Evolutionary conservation across 306 rosid genomes (phyloP).

Genomic region (Elaeagnus macrophylla): DNA sequence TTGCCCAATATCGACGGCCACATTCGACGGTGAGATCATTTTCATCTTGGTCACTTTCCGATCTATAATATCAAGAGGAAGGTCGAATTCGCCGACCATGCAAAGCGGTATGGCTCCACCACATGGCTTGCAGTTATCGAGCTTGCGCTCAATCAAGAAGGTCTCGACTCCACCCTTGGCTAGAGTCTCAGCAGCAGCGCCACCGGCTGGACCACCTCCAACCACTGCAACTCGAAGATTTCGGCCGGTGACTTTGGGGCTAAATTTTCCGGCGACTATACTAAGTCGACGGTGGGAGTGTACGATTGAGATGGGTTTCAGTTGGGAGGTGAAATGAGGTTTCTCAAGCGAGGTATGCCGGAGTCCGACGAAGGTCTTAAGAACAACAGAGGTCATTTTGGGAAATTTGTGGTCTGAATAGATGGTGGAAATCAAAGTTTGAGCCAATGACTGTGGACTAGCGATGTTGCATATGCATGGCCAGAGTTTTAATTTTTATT

Average conservation of each 20-base stretch:
- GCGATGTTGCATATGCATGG: neutral
- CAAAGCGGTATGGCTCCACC: conserved; percentile 98
- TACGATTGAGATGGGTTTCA: conserved; percentile 13
- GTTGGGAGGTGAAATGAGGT: conserved; percentile 26
- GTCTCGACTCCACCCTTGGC: conserved; percentile 83
- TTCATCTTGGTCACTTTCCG: conserved; percentile 94
- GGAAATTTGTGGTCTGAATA: conserved; percentile 6
- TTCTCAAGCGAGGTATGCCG: conserved; percentile 61
- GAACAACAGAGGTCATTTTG: conserved; percentile 63
- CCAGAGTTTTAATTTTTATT: neutral
- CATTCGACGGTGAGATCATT: conserved; percentile 97
- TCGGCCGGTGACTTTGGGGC: conserved; percentile 63
- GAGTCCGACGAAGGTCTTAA: conserved; percentile 86
- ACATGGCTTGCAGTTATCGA: conserved; percentile 96
- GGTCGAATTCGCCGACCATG: conserved; percentile 92
- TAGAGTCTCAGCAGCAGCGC: conserved; percentile 73
- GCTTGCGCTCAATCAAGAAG: conserved; percentile 70
- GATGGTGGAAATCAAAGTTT: neutral
- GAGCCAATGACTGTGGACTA: neutral
- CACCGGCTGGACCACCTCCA: conserved; percentile 89
- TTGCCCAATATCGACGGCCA: conserved; percentile 82
- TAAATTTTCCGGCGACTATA: conserved; percentile 45
- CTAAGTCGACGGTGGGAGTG: conserved; percentile 28
- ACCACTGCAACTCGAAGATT: conserved; percentile 82
- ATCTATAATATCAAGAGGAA: conserved; percentile 82